Conservation (phyloP, 805 yeast species). For the Brettanomyces bruxellensis region DNA sequence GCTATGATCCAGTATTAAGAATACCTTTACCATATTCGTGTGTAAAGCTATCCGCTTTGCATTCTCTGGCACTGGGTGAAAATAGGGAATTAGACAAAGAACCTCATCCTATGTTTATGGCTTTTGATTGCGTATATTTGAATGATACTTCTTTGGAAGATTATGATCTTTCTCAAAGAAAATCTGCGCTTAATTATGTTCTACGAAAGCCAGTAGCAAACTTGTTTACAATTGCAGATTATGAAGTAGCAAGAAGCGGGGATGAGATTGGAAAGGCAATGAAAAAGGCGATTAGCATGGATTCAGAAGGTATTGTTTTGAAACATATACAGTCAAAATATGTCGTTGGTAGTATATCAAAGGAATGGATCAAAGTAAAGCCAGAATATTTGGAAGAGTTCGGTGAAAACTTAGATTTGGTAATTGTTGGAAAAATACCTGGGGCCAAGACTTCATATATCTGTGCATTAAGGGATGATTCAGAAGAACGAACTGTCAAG, state of each 20-base stretch:
- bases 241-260: slow-evolving; percentile 31
- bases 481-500: slow-evolving; percentile 2
- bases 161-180: slow-evolving; percentile 47
- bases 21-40: slow-evolving; percentile 72
- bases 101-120: slow-evolving; percentile 46
- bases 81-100: slow-evolving; percentile 10
- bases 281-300: slow-evolving; percentile 44
- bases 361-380: slow-evolving; percentile 78
- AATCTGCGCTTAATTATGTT: slow-evolving; percentile 36
- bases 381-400: slow-evolving; percentile 84
- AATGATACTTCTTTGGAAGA: slow-evolving; percentile 58
- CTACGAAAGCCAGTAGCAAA: slow-evolving; percentile 34
- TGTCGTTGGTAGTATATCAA: slow-evolving; percentile 48
- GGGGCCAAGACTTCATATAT: slow-evolving; percentile 65
- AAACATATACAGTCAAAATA: slow-evolving; percentile 57
- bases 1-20: slow-evolving; percentile 56
- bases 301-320: slow-evolving; percentile 77
- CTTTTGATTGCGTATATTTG: slow-evolving; percentile 64
- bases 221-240: slow-evolving; percentile 41
- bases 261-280: slow-evolving; percentile 50
- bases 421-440: slow-evolving; percentile 69
- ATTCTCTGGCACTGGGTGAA: slow-evolving; percentile 31
- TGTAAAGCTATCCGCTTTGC: slow-evolving; percentile 60
- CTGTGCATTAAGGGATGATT: slow-evolving; percentile 52
- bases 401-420: slow-evolving; percentile 78